Evolutionary conservation across 176 grass and related monocot species (phyloP), one percentile per base, ranked within the genome.

Genomic region (Juncus effusus): DNA sequence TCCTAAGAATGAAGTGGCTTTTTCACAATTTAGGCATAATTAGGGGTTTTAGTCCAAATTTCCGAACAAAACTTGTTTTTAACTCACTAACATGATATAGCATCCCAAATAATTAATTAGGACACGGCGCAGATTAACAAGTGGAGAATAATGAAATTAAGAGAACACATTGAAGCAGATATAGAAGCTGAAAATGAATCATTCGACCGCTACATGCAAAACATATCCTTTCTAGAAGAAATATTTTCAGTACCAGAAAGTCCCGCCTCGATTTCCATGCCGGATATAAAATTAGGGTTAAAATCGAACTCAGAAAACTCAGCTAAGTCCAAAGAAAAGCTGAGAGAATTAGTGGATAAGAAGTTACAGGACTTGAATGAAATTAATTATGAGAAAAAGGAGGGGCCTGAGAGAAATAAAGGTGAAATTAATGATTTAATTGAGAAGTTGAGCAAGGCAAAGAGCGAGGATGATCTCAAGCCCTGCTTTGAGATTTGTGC

Each of bases 61-160:
- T 80, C 53, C 6, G 35, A 8, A 7, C 1, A 28, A 28, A 54
- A 6, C 62, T 3, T 52, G 28, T 39, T 59, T 62, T 28, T 67
- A 8, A 42, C 59, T 15, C 12, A 41, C 55, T 61, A 3, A 42
- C 35, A 13, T 6, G 41, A 13, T 54, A 7, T 36, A 40, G 1
- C 4, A 10, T 58, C 19, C 19, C 19, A 28, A 28, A 28, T 47
- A 60, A 57, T 42, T 71, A 40, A 62, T 51, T 74, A 97, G 88
- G 88, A 97, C 77, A 54, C 69, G 62, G 67, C 5, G 2, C 62
- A 61, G 61, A 82, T 86, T 75, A 86, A 92, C 61, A 86, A 84
- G 39, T 93, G 88, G 94, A 89, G 82, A 47, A 79, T 91, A 86
- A 84, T 69, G 60, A 92, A 89, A 74, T 78, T 99, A 77, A 99